Conservation (phyloP, 441 rosid species). For the Gossypium trilobum region DNA sequence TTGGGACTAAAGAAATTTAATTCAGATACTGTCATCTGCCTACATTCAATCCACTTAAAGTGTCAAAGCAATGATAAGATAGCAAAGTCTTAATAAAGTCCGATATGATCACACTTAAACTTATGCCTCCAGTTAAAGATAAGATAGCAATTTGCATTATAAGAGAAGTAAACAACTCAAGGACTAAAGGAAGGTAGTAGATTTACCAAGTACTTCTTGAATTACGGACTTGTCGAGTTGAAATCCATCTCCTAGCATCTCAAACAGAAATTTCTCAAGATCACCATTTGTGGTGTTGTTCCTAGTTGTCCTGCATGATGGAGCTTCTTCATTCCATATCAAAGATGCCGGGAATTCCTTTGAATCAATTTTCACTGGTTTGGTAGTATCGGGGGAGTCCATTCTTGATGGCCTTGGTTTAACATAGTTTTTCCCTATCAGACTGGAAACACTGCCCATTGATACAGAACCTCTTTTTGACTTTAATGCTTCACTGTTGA, state of each 20-base stretch:
- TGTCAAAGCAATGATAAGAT: background rate
- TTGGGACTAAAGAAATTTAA: background rate
- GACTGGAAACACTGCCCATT: constrained; percentile 39
- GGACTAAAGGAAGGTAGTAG: constrained; percentile 12
- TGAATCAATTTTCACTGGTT: constrained; percentile 42
- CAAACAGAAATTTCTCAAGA: constrained; percentile 39
- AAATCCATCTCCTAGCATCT: constrained; percentile 54
- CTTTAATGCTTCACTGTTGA: constrained; percentile 16
- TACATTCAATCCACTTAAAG: background rate
- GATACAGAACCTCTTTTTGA: constrained; percentile 32
- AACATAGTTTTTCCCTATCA: constrained; percentile 40
- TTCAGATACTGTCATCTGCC: background rate
- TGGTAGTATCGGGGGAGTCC: constrained; percentile 26
- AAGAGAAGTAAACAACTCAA: constrained; percentile 9
- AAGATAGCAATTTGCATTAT: background rate
- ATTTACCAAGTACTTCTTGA: constrained; percentile 43
- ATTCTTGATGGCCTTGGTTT: constrained; percentile 25
- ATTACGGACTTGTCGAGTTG: constrained; percentile 41
- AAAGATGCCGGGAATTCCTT: constrained; percentile 32
- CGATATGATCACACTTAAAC: background rate
- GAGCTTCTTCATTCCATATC: constrained; percentile 29
- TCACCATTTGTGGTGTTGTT: constrained; percentile 22
- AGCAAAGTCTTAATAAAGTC: background rate
- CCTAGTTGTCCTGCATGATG: constrained; percentile 10
- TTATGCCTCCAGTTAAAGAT: background rate